Evolutionary conservation across 1,139 yeast genomes (phyloP).

Genomic region (Geotrichum phurueaensis): DNA sequence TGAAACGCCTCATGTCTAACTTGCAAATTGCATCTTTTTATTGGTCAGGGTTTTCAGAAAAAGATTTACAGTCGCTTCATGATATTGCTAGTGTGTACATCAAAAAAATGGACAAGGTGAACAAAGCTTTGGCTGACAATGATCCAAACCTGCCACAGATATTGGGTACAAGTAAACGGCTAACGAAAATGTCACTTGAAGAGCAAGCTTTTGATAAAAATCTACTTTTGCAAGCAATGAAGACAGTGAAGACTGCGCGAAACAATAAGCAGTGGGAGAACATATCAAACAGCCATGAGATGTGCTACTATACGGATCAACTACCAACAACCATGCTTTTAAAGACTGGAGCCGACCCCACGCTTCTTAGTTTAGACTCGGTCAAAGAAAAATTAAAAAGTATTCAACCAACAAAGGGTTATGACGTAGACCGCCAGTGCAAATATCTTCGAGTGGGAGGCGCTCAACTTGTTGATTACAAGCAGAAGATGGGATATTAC

Average conservation of each 20-base stretch:
- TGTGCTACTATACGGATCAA: constrained; percentile 10
- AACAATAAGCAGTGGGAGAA: constrained; percentile 11
- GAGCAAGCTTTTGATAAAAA: constrained; percentile 49
- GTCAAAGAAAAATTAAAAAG: not conserved
- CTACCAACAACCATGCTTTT: constrained; percentile 2
- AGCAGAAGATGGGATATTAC: constrained; percentile 11
- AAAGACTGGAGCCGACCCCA: not conserved
- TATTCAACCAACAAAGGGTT: not conserved
- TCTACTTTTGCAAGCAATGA: constrained; percentile 45
- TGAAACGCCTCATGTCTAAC: constrained; percentile 53
- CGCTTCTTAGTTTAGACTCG: not conserved
- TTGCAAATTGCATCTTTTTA: constrained; percentile 62
- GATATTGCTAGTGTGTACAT: constrained; percentile 38
- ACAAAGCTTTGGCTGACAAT: constrained; percentile 38
- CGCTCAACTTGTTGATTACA: constrained; percentile 6
- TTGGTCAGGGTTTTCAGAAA: constrained; percentile 66
- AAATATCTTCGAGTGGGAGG: constrained; percentile 9
- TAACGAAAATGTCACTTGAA: constrained; percentile 34
- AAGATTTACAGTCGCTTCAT: constrained; percentile 44
- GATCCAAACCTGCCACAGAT: not conserved
- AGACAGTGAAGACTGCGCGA: not conserved
- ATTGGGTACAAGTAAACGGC: constrained; percentile 12
- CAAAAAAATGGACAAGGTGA: constrained; percentile 34
- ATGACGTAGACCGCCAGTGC: not conserved
- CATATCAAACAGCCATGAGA: constrained; percentile 12